phyloP scores from a whole-genome alignment of 202 grass and related monocot genomes.

The Saccharum hybrid region DNA sequence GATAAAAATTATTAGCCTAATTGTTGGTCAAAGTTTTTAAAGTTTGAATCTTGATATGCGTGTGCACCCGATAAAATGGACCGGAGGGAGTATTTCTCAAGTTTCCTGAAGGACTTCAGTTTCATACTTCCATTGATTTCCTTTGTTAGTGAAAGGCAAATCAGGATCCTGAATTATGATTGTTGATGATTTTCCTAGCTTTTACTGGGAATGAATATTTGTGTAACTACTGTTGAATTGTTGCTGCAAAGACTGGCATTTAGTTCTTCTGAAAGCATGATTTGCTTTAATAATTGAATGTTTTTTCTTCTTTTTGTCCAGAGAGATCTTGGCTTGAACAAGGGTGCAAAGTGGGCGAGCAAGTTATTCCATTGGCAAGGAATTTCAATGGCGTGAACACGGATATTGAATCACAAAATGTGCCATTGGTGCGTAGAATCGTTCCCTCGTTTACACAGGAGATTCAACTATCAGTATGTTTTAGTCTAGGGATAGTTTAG shows the following conservation, averaged over 20 bases:
- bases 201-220: constrained; percentile 35
- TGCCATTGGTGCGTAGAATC: constrained; percentile 47
- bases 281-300: neutral
- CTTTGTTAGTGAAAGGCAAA: constrained; percentile 16
- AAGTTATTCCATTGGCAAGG: constrained; percentile 96
- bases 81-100: neutral
- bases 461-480: neutral
- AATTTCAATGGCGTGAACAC: constrained; percentile 71
- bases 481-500: neutral
- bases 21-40: too few relatives aligned
- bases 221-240: constrained; percentile 27
- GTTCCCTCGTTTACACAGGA: constrained; percentile 9
- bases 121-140: constrained; percentile 22
- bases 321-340: constrained; percentile 97
- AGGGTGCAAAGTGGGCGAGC: constrained; percentile 92
- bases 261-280: neutral
- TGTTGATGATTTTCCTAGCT: neutral
- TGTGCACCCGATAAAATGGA: too few relatives aligned
- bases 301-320: constrained; percentile 42
- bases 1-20: too few relatives aligned
- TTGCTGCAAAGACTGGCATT: constrained; percentile 20
- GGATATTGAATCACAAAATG: constrained; percentile 80
- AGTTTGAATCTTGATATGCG: too few relatives aligned
- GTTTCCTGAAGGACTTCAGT: constrained; percentile 17
- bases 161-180: neutral